Base-by-base conservation (phyloP, 2,329 filamentous ascomycete genomes). In the Xylaria sp. region DNA sequence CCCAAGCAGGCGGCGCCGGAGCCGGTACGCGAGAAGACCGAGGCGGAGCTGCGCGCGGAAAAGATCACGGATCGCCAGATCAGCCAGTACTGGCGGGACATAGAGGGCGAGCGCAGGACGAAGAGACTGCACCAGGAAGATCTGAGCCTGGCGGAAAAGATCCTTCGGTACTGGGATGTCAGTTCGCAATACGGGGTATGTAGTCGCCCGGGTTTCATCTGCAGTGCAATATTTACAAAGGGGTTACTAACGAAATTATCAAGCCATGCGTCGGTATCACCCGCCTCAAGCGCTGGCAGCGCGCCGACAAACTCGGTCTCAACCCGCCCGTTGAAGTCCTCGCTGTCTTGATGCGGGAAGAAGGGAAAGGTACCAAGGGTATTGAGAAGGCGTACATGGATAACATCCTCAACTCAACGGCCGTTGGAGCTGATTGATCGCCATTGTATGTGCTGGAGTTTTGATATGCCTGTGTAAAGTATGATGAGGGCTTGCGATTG, bases 141-240 rank as follows among this genome's bases (percentile, higher is more conserved):
- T 2, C 78, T 98, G 74, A 87, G 85, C 12, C 73, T 92, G 55
- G 86, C 91, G 65, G 94, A 98, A 85, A 97, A 95, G 84, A 89
- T 98, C 31, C 81, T 98, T 76, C 86, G 95, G 72, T 93, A 97
- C 79, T 99, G 96, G 81, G 96, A 99, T 79, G 91, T 97, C 73
- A 96, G 91, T 77, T 93, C 88, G 69, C 93, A 97, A 76, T 99
- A 93, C 80, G 96, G 96, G 66, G 94, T 97, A 89, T 84, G 92
- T 89, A n/a, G 63, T 15, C 57, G 41, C 50, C n/a, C n/a, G n/a
- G n/a, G n/a, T n/a, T n/a, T n/a, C n/a, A n/a, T n/a, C n/a, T n/a
- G n/a, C n/a, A n/a, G n/a, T n/a, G n/a, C n/a, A n/a, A n/a, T n/a
- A n/a, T n/a, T n/a, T n/a, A n/a, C n/a, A n/a, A n/a, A n/a, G n/a